Base-by-base conservation (phyloP, 2,329 filamentous ascomycete genomes). In the Calonectria ilicicola region DNA sequence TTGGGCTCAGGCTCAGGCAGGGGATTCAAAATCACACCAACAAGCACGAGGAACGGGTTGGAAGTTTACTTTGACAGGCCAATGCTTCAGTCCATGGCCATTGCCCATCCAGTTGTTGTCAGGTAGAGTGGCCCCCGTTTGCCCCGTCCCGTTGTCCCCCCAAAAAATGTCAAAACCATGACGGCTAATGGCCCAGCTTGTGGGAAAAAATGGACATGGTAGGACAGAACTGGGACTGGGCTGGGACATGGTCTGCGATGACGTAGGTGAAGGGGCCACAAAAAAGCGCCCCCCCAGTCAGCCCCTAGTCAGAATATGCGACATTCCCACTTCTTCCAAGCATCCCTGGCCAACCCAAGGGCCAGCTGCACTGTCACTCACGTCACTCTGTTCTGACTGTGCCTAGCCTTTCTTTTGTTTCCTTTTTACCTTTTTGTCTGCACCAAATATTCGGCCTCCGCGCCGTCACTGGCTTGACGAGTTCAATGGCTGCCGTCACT, bases 191-290 rank as follows among this genome's bases (percentile, higher is more conserved):
- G 65, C 65, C 69, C 65, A 69, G 69, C 40, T 58, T 47, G 64
- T 51, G 58, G 64, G 69, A 72, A 67, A 58, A 64, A 49, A 42
- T 40, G 68, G 62, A 44, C 29, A 42, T 70, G 46, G 67, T 64
- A 56, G 67, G 47, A 47, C 60, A 58, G 67, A 47, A 65, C 67
- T 65, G 67, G 67, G 60, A 46, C 49, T 27, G 56, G 62, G 40
- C 62, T 65, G 42, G 51, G 73, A 70, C 74, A 75, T 72, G 75
- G 77, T 73, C 76, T 72, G 62, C 70, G 68, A 79, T 79, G 78
- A 79, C 78, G 78, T 79, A 79, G 78, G 46, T 58, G 76, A 76
- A 74, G 72, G 47, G 70, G 70, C 73, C 71, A 71, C 75, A 69
- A 60, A 63, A 72, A 62, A 27, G 64, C 56, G 32, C 46, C 74